Evolutionary conservation across 2,329 filamentous ascomycete genomes (phyloP).

Genomic region (Helotiales sp.): DNA sequence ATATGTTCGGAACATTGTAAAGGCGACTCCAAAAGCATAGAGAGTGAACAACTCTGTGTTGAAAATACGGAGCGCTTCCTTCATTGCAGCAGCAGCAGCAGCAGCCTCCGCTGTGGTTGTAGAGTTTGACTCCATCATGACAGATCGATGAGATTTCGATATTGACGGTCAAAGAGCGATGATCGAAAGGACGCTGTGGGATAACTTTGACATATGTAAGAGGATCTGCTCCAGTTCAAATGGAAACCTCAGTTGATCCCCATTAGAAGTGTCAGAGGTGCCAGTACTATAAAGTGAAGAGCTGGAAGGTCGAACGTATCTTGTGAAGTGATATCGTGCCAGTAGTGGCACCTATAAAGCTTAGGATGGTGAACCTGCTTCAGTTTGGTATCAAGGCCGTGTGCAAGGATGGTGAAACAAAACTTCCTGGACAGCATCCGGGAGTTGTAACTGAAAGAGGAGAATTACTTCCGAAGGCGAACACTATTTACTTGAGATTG

Average conservation of each 20-base stretch:
- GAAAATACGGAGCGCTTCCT: slow-evolving; percentile 38
- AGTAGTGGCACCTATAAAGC: background rate
- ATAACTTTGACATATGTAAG: background rate
- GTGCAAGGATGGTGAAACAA: background rate
- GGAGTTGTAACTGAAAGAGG: background rate
- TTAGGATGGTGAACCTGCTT: background rate
- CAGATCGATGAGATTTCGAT: background rate
- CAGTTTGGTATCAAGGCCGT: background rate
- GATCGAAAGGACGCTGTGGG: background rate
- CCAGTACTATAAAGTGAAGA: background rate
- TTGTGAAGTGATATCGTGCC: background rate
- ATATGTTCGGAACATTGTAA: slow-evolving; percentile 57
- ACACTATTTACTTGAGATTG: background rate
- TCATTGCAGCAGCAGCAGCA: slow-evolving; percentile 20
- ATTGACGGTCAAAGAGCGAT: background rate
- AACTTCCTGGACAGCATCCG: background rate
- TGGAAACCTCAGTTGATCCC: background rate
- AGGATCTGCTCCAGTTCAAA: background rate
- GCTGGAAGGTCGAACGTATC: background rate
- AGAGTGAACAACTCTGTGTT: slow-evolving; percentile 55
- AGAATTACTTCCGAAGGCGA: background rate
- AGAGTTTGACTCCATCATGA: background rate
- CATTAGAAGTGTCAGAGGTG: background rate
- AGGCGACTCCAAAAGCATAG: slow-evolving; percentile 53
- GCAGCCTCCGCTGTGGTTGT: slow-evolving; percentile 15